Conservation (phyloP, 2,329 filamentous ascomycete species). For the Shiraia sp. region DNA sequence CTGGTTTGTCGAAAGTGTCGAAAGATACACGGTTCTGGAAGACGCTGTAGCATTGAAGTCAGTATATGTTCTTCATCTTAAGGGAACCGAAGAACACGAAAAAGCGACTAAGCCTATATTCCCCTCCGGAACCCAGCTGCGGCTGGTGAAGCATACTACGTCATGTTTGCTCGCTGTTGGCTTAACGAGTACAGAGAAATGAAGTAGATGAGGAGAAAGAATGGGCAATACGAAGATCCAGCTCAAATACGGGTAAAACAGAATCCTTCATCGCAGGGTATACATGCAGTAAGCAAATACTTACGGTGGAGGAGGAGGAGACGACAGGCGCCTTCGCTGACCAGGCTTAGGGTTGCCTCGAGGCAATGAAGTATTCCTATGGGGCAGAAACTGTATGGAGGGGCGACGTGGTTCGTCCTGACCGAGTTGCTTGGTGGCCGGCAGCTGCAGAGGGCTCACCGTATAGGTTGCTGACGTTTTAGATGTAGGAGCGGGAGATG, state of each 20-base stretch:
- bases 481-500: conserved; percentile 26
- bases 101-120: conserved; percentile 22
- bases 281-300: conserved; percentile 19
- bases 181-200: background rate
- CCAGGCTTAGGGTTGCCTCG: conserved; percentile 39
- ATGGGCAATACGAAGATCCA: conserved; percentile 3
- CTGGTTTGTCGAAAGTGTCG: conserved; percentile 71
- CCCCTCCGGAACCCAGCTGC: conserved; percentile 21
- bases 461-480: conserved; percentile 19
- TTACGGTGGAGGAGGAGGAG: conserved; percentile 49
- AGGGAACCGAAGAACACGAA: conserved; percentile 23
- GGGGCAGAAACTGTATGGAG: conserved; percentile 45
- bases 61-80: conserved; percentile 7
- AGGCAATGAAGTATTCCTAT: conserved; percentile 34
- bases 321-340: conserved; percentile 43
- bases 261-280: conserved; percentile 1
- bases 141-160: conserved; percentile 28
- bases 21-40: conserved; percentile 74
- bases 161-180: conserved; percentile 19
- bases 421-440: conserved; percentile 18
- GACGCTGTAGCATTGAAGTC: conserved; percentile 49
- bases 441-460: conserved; percentile 32
- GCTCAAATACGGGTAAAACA: conserved; percentile 3
- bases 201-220: conserved; percentile 5
- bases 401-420: conserved; percentile 40